A percentile compares a stretch with the other conserved stretches of the same genome.
Conservation (phyloP, 192 early-diverging fungal genomes). For the Backusella macrospora region DNA sequence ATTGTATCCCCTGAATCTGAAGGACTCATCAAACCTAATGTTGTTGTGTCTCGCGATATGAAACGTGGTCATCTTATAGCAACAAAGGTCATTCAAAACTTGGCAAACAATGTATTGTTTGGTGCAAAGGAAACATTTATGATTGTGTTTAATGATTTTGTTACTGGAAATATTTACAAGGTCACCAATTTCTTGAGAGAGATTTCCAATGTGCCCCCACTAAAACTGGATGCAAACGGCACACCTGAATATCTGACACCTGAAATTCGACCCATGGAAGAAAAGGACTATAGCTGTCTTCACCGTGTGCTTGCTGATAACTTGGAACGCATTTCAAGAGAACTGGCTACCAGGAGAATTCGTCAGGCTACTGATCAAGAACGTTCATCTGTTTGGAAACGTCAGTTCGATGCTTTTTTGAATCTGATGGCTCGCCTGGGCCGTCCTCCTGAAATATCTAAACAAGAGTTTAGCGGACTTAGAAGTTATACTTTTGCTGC, state of each 20-base stretch:
- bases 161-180: constrained; percentile 79
- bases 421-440: constrained; percentile 86
- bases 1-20: constrained; percentile 91
- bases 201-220: constrained; percentile 58
- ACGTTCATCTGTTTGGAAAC: constrained; percentile 57
- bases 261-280: constrained; percentile 34
- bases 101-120: constrained; percentile 95
- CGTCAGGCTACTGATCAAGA: constrained; percentile 41
- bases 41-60: constrained; percentile 69
- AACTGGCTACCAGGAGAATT: constrained; percentile 60
- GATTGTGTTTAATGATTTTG: constrained; percentile 87
- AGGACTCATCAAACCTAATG: constrained; percentile 63
- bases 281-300: constrained; percentile 37
- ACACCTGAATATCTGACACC: constrained; percentile 1
- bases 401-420: constrained; percentile 78
- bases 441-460: constrained; percentile 73
- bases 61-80: constrained; percentile 86
- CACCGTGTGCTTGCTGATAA: constrained; percentile 73
- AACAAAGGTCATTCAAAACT: constrained; percentile 95
- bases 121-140: constrained; percentile 95
- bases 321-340: constrained; percentile 69
- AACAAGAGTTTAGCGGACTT: constrained; percentile 50
- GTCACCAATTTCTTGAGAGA: constrained; percentile 81
- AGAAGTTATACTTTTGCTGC: constrained; percentile 55
- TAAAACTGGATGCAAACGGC: not conserved